Percentiles rank a stretch among this genome's conserved stretches.
Conservation (phyloP, 2,329 filamentous ascomycete species). For the Falciphora oryzae region DNA sequence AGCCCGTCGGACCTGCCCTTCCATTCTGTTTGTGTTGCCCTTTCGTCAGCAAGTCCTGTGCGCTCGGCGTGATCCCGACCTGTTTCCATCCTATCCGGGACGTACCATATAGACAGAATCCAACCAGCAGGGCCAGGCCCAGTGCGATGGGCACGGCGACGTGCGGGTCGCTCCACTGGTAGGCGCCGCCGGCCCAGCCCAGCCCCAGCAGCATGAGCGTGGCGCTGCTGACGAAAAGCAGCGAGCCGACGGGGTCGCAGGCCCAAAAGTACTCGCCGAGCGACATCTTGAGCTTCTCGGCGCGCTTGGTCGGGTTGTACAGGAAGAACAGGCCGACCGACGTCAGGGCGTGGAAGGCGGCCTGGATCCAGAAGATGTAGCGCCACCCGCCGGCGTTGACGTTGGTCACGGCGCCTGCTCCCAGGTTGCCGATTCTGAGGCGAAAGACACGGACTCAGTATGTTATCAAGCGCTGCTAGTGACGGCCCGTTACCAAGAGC, state of each 20-base stretch:
- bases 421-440: conserved; percentile 40
- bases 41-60: background rate
- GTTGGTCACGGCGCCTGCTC: conserved; percentile 47
- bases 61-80: too few relatives aligned
- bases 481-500: too few relatives aligned
- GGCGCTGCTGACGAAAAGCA: conserved; percentile 35
- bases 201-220: conserved; percentile 39
- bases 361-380: conserved; percentile 55
- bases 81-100: background rate
- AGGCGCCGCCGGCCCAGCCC: conserved; percentile 39
- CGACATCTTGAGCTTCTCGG: conserved; percentile 31
- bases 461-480: background rate
- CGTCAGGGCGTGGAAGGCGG: conserved; percentile 43
- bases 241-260: conserved; percentile 41
- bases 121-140: conserved; percentile 33
- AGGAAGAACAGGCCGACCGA: conserved; percentile 40
- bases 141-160: conserved; percentile 35
- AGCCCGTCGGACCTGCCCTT: conserved; percentile 48
- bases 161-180: conserved; percentile 33
- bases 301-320: conserved; percentile 37
- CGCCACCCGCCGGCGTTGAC: conserved; percentile 42
- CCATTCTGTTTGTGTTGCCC: conserved; percentile 38
- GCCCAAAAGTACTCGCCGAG: conserved; percentile 37
- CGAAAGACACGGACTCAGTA: background rate
- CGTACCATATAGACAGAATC: conserved; percentile 35